A percentile compares a stretch with the other conserved stretches of the same genome.
These are phyloP conservation scores for Pseudogymnoascus pannorum DNA, from an alignment of 2,329 filamentous ascomycete species.

Conservation along the genomic window DNA sequence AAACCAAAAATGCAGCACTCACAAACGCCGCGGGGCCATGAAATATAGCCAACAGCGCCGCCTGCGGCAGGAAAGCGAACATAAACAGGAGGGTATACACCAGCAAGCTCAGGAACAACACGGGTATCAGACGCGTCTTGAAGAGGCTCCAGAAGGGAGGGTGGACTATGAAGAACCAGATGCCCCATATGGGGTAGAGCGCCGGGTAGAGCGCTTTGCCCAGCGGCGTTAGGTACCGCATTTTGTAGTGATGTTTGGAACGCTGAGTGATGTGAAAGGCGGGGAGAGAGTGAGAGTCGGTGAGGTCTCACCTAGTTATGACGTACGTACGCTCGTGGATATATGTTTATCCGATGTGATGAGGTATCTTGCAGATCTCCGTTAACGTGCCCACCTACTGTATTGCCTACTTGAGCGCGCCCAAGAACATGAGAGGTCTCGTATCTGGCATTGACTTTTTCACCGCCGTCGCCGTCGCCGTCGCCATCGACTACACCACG, in stretches of 20 bases:
- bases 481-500: too few relatives aligned
- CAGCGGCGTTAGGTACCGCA: constrained; percentile 1
- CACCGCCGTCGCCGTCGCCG: too few relatives aligned
- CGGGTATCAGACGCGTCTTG: constrained; percentile 66
- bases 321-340: neutral
- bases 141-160: constrained; percentile 79
- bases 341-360: neutral
- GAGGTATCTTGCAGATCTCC: too few relatives aligned
- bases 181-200: constrained; percentile 59
- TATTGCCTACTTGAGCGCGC: too few relatives aligned
- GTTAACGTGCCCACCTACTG: too few relatives aligned
- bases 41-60: constrained; percentile 82
- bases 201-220: constrained; percentile 30
- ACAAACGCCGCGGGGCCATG: constrained; percentile 84
- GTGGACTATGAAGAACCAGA: constrained; percentile 73
- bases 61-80: constrained; percentile 83
- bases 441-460: too few relatives aligned
- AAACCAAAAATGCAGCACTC: constrained; percentile 76
- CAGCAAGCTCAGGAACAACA: constrained; percentile 72
- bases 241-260: neutral
- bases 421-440: too few relatives aligned
- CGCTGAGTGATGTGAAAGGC: neutral
- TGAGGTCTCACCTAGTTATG: neutral
- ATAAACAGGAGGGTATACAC: constrained; percentile 82
- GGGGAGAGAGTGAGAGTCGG: neutral